Evolutionary conservation across 202 grass and related monocot genomes (phyloP), one percentile per base, ranked within the genome.

Genomic region (Musa balbisiana): DNA sequence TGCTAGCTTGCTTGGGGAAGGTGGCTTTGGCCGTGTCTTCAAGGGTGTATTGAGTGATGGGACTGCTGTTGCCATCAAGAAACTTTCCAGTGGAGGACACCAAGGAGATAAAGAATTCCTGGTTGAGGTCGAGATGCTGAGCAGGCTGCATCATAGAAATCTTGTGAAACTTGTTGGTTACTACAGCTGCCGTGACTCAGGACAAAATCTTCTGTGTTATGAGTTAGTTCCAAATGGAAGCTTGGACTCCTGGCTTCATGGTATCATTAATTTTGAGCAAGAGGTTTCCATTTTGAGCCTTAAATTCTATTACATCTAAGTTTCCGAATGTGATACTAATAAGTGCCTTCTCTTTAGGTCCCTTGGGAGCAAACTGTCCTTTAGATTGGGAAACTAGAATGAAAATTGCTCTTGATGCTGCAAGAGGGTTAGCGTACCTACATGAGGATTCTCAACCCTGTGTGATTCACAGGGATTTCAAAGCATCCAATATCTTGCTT

Each of bases 91-190:
- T 69, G 95, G 95, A 49, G 91, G 95, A 53, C 91, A 99, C 65
- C 95, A 99, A 81, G 95, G 95, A 80, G 91, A 92, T 80, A 99
- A 95, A 69, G 95, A 99, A 73, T 99, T 95, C 73, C 66, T 99
- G 56, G 95, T 99, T 84, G 95, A 99, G 86, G 95, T 99, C 80
- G 91, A 99, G 83, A 99, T 99, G 95, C 81, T 99, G 73, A 99
- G 95, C 89, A 91, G 91, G 73, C 85, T 99, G 78, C 95, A 99
- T 74, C 95, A 99, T 56, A 85, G 95, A 51, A 99, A 99, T 86
- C 92, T 99, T 85, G 95, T 99, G 71, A 99, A 99, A 87, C 85
- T 99, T 70, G 83, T 95, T 84, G 95, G 95, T 70, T 99, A 95
- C 76, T 99, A 95, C 82, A 90, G 89, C 77, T 85, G 49, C 76